phyloP scores from a whole-genome alignment of 768 basidiomycete genomes.

The Suillus tomentosus region DNA sequence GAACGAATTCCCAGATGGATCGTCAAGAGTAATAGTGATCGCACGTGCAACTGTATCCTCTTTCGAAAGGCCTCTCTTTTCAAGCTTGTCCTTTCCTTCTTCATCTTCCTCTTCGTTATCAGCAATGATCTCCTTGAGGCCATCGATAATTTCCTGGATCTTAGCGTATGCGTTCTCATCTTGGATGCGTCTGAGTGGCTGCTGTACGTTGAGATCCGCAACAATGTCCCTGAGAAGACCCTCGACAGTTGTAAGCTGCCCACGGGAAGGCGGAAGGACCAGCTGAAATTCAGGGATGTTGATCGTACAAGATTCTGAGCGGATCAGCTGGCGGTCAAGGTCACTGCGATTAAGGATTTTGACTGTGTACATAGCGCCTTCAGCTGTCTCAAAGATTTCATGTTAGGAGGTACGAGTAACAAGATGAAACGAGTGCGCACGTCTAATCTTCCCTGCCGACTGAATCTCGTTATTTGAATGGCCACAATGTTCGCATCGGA shows the following conservation, averaged over 20 bases:
- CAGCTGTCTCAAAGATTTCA: constrained; percentile 49
- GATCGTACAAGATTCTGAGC: constrained; percentile 81
- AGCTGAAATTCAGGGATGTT: constrained; percentile 85
- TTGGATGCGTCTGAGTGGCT: constrained; percentile 81
- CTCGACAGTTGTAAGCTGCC: constrained; percentile 96
- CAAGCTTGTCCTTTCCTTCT: constrained; percentile 32
- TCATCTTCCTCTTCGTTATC: constrained; percentile 52
- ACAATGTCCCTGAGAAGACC: constrained; percentile 85
- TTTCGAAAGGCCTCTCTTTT: constrained; percentile 32
- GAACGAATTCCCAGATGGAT: constrained; percentile 94
- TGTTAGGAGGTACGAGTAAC: background rate
- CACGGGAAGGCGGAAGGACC: constrained; percentile 87
- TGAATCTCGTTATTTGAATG: constrained; percentile 91
- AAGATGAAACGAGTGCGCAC: constrained; percentile 44
- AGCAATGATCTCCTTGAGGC: constrained; percentile 62
- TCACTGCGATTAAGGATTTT: constrained; percentile 74
- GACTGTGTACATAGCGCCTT: constrained; percentile 80
- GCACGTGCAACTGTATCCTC: constrained; percentile 59
- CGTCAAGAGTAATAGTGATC: constrained; percentile 87
- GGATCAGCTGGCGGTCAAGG: constrained; percentile 91
- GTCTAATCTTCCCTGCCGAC: constrained; percentile 81
- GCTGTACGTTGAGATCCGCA: constrained; percentile 76
- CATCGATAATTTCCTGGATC: constrained; percentile 72
- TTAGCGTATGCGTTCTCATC: constrained; percentile 70
- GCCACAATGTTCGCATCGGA: constrained; percentile 94